Evolutionary conservation across 371 early-diverging fungal genomes (phyloP), one percentile per base, ranked within the genome.

Genomic region (Mucor piriformis): DNA sequence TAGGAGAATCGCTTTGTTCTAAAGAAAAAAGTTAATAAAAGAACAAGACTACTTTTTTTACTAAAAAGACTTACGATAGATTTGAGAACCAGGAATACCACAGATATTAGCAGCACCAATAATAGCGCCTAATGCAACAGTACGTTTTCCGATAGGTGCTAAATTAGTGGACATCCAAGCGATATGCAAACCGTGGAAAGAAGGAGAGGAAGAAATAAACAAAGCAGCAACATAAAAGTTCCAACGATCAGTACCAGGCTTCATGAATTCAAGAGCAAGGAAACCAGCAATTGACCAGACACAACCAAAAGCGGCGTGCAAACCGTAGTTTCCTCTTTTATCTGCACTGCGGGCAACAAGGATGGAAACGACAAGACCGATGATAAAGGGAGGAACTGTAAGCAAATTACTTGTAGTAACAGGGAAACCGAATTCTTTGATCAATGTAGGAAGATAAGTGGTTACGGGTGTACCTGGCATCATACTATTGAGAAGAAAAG

Each of bases 111-210:
- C 76, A 18, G 66, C 67, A 15, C 70, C 77, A 66, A 79, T 67
- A n/a, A 67, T 72, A n/a, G 75, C 66, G 24, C 76, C 75, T 7
- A 81, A 48, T 3, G 77, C 79, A 16, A 81, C 61, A 0, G 77
- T 73, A 10, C 82, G 69, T 43, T 81, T 81, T 23, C 82, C 82
- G 15, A 67, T 55, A 7, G 79, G 79, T 15, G 82, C 79, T 5
- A 80, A 60, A 44, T 79, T 83, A 10, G 71, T 72, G 6, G 83
- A 67, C 66, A 81, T 76, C 83, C 83, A 81, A 10, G 79, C 80
- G 23, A 79, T 76, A 44, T 80, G 63, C 57, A 84, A 75, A 21
- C 79, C 76, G 40, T 82, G 80, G 77, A 76, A 84, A 43, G 65
- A 65, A 3, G 80, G 63, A 18, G 54, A 44, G 37, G 67, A 58